These are phyloP conservation scores for Lactarius quietus DNA, from an alignment of 768 basidiomycete species.

Conservation along the genomic window DNA sequence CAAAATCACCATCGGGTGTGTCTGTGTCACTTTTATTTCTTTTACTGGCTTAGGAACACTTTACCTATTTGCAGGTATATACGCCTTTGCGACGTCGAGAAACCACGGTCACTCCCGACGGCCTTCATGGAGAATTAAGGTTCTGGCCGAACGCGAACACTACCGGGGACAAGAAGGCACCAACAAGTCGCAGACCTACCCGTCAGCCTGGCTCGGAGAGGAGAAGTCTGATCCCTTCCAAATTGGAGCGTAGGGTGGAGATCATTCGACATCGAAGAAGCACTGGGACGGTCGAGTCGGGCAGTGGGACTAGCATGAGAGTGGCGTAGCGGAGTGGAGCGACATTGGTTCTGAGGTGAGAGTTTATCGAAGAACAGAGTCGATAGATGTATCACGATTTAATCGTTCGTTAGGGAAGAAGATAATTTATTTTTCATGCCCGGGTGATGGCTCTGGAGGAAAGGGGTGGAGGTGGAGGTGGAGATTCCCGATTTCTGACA, in stretches of 20 bases:
- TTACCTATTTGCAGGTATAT: constrained; percentile 31
- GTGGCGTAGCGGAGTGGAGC: constrained; percentile 14
- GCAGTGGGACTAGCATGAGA: constrained; percentile 6
- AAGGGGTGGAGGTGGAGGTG: constrained; percentile 13
- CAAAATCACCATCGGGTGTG: constrained; percentile 13
- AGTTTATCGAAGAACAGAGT: background rate
- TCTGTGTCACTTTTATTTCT: constrained; percentile 12
- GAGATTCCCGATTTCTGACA: constrained; percentile 26
- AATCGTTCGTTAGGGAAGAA: background rate
- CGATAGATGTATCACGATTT: background rate
- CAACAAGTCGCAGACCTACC: constrained; percentile 5
- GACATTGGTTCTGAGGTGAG: constrained; percentile 8
- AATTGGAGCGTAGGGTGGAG: constrained; percentile 30
- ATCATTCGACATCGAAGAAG: constrained; percentile 23
- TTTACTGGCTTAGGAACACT: constrained; percentile 16
- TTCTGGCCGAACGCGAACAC: constrained; percentile 25
- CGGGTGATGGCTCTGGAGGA: constrained; percentile 9
- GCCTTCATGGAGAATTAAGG: constrained; percentile 36
- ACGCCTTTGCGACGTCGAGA: constrained; percentile 42
- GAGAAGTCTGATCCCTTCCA: constrained; percentile 24
- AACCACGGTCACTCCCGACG: constrained; percentile 46
- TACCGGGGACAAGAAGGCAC: constrained; percentile 15
- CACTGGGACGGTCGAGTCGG: constrained; percentile 21
- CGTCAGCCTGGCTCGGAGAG: constrained; percentile 19
- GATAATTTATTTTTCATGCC: constrained; percentile 1